Percentiles rank a stretch among this genome's conserved stretches.
These are phyloP conservation scores for Opeltia flavorubescens DNA, from an alignment of 495 filamentous ascomycete genomes.

Conservation along the genomic window DNA sequence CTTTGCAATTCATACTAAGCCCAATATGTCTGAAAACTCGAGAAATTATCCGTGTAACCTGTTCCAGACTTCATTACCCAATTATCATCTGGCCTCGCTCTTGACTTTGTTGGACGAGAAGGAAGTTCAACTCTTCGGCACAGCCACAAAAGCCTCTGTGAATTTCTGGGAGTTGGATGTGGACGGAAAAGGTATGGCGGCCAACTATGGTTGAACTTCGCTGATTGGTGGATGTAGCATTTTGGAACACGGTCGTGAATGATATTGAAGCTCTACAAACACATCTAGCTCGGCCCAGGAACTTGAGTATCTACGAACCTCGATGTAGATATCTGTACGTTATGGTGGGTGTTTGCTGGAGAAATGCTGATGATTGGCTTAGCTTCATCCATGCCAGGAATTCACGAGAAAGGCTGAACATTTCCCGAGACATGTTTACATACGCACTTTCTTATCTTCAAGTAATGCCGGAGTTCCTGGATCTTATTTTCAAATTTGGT, in stretches of 20 bases:
- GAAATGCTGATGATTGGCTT: slow-evolving; percentile 22
- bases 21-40: too few relatives aligned
- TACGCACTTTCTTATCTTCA: slow-evolving; percentile 27
- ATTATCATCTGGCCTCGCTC: too few relatives aligned
- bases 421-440: slow-evolving; percentile 21
- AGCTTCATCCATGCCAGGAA: slow-evolving; percentile 22
- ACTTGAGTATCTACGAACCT: slow-evolving; percentile 2
- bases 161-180: slow-evolving; percentile 9
- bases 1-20: too few relatives aligned
- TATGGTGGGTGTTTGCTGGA: slow-evolving; percentile 15
- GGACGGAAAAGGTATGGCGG: slow-evolving; percentile 1
- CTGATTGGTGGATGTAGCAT: neutral
- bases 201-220: neutral
- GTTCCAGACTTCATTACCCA: too few relatives aligned
- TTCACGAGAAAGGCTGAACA: slow-evolving; percentile 18
- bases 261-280: neutral
- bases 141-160: too few relatives aligned
- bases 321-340: slow-evolving; percentile 12
- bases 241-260: neutral
- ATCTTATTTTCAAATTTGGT: slow-evolving; percentile 30
- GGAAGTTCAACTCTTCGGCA: too few relatives aligned
- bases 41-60: too few relatives aligned
- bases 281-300: neutral
- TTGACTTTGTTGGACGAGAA: too few relatives aligned
- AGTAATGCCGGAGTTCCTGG: slow-evolving; percentile 28